Evolutionary conservation across 768 basidiomycete species (phyloP), one percentile per base, ranked within the genome.

Genomic region (Lanmaoa rubissima): DNA sequence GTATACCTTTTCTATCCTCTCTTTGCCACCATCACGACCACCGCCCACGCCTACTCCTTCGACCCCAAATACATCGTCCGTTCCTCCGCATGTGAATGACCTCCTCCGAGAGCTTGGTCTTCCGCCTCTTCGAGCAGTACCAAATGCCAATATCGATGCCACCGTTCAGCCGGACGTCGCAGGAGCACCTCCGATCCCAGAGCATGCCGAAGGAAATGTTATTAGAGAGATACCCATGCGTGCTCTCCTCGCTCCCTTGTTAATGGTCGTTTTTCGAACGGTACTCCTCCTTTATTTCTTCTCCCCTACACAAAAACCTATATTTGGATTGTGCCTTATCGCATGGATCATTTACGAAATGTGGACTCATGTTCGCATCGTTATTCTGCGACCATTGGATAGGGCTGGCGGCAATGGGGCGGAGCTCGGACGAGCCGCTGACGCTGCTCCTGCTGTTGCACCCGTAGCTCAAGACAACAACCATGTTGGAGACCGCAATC

Each of bases 311-410:
- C 79, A 86, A 61, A 87, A 88, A 53, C 89, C 89, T 6, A 67
- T 90, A 19, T 80, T 90, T 56, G 86, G 83, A 36, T 61, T 88
- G 39, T 72, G 90, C 54, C 78, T 91, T 32, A 71, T 85, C 24
- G 81, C 77, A 2, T 90, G 87, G 87, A 82, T 88, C 69, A 53
- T 86, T 26, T 91, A 88, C 67, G 89, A 91, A 69, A 83, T 87
- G 35, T 89, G 87, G 87, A 81, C 79, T 50, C 85, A 85, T 26
- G 79, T 90, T 55, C 79, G 85, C 39, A 78, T 70, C 34, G 72
- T 75, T 41, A 59, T 79, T 21, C 60, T 73, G 71, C 62, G 81
- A 64, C 48, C 64, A 76, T 31, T 64, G 47, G 67, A 70, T 35
- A 78, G 75, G 57, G 74, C 71, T 46, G 59, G 57, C 28, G 58